These are phyloP conservation scores for Glycine soja DNA, from an alignment of 306 rosid genomes.

Conservation along the genomic window DNA sequence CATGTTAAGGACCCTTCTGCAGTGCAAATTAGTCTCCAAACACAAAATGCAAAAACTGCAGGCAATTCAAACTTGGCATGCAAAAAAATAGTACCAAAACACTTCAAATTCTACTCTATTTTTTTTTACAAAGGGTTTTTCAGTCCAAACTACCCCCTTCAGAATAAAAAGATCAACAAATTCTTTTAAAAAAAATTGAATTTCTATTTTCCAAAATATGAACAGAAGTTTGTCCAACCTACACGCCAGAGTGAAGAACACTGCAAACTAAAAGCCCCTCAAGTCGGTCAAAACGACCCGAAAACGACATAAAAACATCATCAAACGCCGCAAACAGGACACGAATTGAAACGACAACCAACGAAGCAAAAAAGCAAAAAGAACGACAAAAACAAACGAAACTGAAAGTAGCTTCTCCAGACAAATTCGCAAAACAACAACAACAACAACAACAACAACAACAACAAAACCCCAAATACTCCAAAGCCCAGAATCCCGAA, in stretches of 20 bases:
- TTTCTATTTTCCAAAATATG: neutral
- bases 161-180: slow-evolving; percentile 4
- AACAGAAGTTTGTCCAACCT: slow-evolving; percentile 30
- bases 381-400: slow-evolving; percentile 36
- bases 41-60: slow-evolving; percentile 37
- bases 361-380: slow-evolving; percentile 39
- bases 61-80: neutral
- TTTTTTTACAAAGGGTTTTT: slow-evolving; percentile 11
- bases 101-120: slow-evolving; percentile 6
- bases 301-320: slow-evolving; percentile 44
- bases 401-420: slow-evolving; percentile 40
- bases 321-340: slow-evolving; percentile 30
- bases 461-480: slow-evolving; percentile 25
- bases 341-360: slow-evolving; percentile 38
- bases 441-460: slow-evolving; percentile 45
- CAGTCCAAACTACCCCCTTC: neutral
- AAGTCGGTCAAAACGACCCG: slow-evolving; percentile 51
- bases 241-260: slow-evolving; percentile 36
- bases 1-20: slow-evolving; percentile 12
- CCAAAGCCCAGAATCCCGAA: slow-evolving; percentile 33
- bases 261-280: slow-evolving; percentile 36
- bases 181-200: neutral
- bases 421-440: slow-evolving; percentile 53
- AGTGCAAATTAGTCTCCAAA: slow-evolving; percentile 24
- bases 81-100: neutral